phyloP scores from a whole-genome alignment of 768 basidiomycete genomes.

The Hygrophorus russula region DNA sequence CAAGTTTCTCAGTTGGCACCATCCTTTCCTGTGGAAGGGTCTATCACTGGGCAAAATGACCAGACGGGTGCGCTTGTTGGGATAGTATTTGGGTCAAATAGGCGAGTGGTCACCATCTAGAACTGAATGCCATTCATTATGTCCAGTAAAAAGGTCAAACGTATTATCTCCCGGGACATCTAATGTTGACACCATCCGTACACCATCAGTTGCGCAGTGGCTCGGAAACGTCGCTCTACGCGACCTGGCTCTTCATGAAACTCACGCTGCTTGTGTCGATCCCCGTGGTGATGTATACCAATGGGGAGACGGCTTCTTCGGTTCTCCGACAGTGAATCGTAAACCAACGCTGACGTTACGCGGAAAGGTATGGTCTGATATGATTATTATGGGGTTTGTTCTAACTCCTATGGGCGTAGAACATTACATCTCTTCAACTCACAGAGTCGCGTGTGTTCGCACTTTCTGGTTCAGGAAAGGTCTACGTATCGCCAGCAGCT shows the following conservation, averaged over 20 bases:
- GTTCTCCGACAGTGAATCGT: conserved; percentile 16
- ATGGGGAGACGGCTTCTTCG: conserved; percentile 64
- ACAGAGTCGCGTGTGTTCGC: conserved; percentile 61
- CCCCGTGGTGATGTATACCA: conserved; percentile 74
- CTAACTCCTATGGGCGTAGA: conserved; percentile 27
- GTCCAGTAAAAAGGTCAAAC: conserved; percentile 26
- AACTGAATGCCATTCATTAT: not conserved
- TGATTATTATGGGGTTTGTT: not conserved
- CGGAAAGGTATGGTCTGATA: conserved; percentile 42
- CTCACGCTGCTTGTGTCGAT: conserved; percentile 68
- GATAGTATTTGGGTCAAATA: conserved; percentile 70
- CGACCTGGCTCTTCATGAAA: conserved; percentile 56
- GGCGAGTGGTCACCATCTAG: conserved; percentile 24
- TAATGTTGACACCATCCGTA: conserved; percentile 29
- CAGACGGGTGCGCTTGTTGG: conserved; percentile 25
- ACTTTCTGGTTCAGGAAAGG: conserved; percentile 62
- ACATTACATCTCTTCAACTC: conserved; percentile 53
- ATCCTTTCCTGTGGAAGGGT: not conserved
- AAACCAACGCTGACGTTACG: conserved; percentile 44
- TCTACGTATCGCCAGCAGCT: conserved; percentile 57
- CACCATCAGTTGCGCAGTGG: conserved; percentile 42
- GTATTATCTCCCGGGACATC: conserved; percentile 30
- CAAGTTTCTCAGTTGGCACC: not conserved
- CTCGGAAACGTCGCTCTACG: conserved; percentile 60
- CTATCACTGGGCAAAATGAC: conserved; percentile 3